Evolutionary conservation across 2,329 filamentous ascomycete species (phyloP).

Genomic region (Coniella lustricola): DNA sequence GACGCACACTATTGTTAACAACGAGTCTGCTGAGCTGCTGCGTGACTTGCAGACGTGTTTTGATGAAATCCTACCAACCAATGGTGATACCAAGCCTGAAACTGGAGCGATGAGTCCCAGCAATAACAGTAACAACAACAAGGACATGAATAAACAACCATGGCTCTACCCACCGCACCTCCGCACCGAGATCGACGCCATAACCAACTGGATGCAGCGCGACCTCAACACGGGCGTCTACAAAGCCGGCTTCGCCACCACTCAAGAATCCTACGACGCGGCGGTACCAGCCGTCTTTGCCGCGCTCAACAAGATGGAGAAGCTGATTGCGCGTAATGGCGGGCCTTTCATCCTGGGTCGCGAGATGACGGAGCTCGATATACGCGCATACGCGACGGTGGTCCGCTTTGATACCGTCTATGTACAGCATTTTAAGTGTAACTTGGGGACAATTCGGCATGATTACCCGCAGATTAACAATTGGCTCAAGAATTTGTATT

Average conservation of each 20-base stretch:
- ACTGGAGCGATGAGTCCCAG: slow-evolving; percentile 25
- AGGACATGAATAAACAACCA: slow-evolving; percentile 31
- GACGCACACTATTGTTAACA: slow-evolving; percentile 49
- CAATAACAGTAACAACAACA: slow-evolving; percentile 14
- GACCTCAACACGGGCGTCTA: slow-evolving; percentile 56
- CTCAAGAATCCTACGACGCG: slow-evolving; percentile 48
- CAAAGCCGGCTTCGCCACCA: slow-evolving; percentile 50
- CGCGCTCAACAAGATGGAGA: slow-evolving; percentile 52
- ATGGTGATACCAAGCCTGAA: slow-evolving; percentile 24
- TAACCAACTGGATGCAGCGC: slow-evolving; percentile 46
- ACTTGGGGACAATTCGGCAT: slow-evolving; percentile 52
- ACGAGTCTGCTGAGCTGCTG: slow-evolving; percentile 53
- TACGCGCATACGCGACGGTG: slow-evolving; percentile 49
- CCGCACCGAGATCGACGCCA: slow-evolving; percentile 41
- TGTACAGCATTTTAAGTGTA: slow-evolving; percentile 61
- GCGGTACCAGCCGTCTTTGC: slow-evolving; percentile 49
- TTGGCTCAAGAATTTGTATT: slow-evolving; percentile 55
- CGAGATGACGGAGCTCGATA: slow-evolving; percentile 51
- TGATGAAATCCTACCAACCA: slow-evolving; percentile 36
- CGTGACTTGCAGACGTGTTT: slow-evolving; percentile 52
- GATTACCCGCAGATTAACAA: slow-evolving; percentile 54
- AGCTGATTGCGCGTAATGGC: slow-evolving; percentile 25
- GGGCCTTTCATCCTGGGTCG: slow-evolving; percentile 50
- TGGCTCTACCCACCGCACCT: slow-evolving; percentile 47
- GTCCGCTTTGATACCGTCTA: slow-evolving; percentile 56